Conservation (phyloP, 1,284 basidiomycete genomes). For the Thelephora terrestris region DNA sequence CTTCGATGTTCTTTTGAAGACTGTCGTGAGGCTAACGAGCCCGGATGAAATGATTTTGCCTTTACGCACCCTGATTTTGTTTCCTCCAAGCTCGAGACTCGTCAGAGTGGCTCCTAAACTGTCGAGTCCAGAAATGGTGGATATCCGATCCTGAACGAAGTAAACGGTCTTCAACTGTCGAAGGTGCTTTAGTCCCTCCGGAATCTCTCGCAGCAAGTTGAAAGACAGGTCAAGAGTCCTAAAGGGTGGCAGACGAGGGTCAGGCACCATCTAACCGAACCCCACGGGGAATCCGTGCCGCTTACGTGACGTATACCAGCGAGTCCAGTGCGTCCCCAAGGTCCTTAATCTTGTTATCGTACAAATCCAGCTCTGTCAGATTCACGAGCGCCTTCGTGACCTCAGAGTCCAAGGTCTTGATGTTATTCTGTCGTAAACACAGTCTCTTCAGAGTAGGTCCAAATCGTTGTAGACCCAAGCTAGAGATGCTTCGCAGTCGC, state of each 20-base stretch:
- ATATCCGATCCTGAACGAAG: constrained; percentile 95
- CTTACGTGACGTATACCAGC: constrained; percentile 61
- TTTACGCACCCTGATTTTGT: constrained; percentile 66
- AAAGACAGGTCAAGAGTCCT: constrained; percentile 91
- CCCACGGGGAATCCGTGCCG: constrained; percentile 9
- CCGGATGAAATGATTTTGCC: background rate
- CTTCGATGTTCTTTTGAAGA: constrained; percentile 68
- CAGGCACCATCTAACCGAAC: background rate
- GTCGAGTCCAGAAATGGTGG: constrained; percentile 59
- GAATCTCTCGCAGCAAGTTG: constrained; percentile 75
- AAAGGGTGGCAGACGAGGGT: constrained; percentile 1
- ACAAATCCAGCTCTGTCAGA: constrained; percentile 87
- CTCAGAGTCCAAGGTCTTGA: constrained; percentile 60
- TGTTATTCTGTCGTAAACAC: constrained; percentile 86
- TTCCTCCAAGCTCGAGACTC: constrained; percentile 90
- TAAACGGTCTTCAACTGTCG: constrained; percentile 70
- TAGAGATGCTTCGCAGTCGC: constrained; percentile 57
- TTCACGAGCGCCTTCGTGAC: constrained; percentile 56
- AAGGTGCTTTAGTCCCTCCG: constrained; percentile 50
- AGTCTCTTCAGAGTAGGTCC: constrained; percentile 60
- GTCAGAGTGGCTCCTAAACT: constrained; percentile 54
- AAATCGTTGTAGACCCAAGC: constrained; percentile 65
- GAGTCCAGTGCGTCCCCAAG: constrained; percentile 59
- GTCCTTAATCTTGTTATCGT: constrained; percentile 86
- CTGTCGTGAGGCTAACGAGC: constrained; percentile 1